Percentiles rank a stretch among this genome's conserved stretches.
Conservation (phyloP, 139 green algal genomes). For the Coccomyxa sp. region DNA sequence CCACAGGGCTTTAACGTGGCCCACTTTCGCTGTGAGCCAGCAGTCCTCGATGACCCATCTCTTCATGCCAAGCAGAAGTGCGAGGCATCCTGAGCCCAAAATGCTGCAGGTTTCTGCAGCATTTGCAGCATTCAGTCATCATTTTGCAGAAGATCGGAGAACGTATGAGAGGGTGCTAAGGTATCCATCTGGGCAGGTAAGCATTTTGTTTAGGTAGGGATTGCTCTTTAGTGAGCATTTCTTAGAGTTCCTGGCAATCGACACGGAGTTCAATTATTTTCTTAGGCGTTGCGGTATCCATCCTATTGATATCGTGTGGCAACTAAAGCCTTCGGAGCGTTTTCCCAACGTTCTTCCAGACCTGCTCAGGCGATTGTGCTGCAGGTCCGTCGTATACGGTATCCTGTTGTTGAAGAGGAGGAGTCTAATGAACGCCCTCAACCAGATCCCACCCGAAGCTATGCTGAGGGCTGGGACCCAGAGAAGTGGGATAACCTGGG, state of each 20-base stretch:
- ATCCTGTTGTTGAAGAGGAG: not conserved
- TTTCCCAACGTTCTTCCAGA: too few species aligned
- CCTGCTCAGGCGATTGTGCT: not conserved
- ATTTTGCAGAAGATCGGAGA: not conserved
- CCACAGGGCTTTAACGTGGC: too few species aligned
- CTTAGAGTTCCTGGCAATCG: not conserved
- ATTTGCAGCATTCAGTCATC: not conserved
- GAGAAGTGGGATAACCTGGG: not conserved
- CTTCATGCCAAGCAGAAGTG: too few species aligned
- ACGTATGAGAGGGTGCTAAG: not conserved
- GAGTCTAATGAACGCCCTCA: not conserved
- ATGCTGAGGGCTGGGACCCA: conserved; percentile 2
- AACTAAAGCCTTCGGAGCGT: too few species aligned
- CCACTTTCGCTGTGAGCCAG: too few species aligned
- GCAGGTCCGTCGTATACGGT: not conserved
- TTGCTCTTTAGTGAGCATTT: not conserved
- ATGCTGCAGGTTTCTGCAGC: not conserved
- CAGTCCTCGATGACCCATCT: too few species aligned
- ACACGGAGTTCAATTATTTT: not conserved
- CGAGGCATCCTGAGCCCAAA: too few species aligned
- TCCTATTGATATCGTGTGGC: too few species aligned
- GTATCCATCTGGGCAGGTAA: not conserved
- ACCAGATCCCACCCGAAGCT: not conserved
- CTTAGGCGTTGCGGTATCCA: not conserved
- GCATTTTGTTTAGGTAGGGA: not conserved